Evolutionary conservation across 805 yeast species (phyloP).

Genomic region (Nakazawaea laoshanensis): DNA sequence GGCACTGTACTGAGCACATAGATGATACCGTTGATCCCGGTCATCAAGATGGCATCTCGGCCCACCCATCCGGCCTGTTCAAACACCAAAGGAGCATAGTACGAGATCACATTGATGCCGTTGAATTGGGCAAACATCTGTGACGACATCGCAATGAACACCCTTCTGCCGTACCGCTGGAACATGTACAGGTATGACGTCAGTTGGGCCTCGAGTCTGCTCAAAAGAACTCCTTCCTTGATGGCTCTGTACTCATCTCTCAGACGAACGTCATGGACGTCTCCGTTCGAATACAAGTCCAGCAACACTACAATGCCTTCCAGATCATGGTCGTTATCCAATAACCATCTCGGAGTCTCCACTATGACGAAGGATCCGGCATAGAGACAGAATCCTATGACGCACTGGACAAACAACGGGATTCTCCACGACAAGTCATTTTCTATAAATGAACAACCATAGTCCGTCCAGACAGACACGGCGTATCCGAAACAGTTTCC

Average conservation of each 20-base stretch:
- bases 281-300: slow-evolving; percentile 73
- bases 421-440: slow-evolving; percentile 41
- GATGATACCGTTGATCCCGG: slow-evolving; percentile 66
- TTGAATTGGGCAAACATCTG: slow-evolving; percentile 90
- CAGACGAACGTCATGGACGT: slow-evolving; percentile 61
- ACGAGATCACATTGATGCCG: slow-evolving; percentile 88
- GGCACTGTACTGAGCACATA: slow-evolving; percentile 54
- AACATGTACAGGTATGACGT: slow-evolving; percentile 69
- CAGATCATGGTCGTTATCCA: slow-evolving; percentile 70
- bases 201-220: slow-evolving; percentile 70
- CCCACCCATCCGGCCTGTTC: slow-evolving; percentile 96
- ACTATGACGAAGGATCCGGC: slow-evolving; percentile 73
- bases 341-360: slow-evolving; percentile 86
- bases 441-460: slow-evolving; percentile 41
- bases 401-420: slow-evolving; percentile 44
- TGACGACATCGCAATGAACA: slow-evolving; percentile 82
- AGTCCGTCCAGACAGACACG: slow-evolving; percentile 53
- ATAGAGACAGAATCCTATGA: slow-evolving; percentile 60
- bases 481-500: slow-evolving; percentile 54
- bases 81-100: slow-evolving; percentile 89
- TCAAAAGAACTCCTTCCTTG: slow-evolving; percentile 70
- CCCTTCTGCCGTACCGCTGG: slow-evolving; percentile 63
- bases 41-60: slow-evolving; percentile 79
- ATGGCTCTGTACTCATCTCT: slow-evolving; percentile 69
- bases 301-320: slow-evolving; percentile 85